Base-by-base conservation (phyloP, 495 filamentous ascomycete species). In the Neurospora sp. region DNA sequence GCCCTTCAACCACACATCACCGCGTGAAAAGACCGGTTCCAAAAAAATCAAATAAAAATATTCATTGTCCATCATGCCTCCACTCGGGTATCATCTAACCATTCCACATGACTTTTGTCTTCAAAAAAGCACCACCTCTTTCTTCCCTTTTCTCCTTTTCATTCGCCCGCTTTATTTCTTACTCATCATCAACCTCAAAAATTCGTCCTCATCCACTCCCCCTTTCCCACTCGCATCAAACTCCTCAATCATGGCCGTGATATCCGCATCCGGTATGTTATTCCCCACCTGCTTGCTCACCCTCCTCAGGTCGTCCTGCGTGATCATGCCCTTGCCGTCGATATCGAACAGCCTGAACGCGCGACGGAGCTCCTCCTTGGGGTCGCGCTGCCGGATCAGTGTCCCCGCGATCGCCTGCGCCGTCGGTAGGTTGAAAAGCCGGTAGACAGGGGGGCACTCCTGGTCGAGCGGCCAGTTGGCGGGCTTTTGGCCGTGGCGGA, bases 231-330 rank as follows among this genome's bases (percentile, higher is more conserved):
- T 92, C 73, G 97, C 84, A 85, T 99, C 96, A 87, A 99, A 99
- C 84, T 99, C 96, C 82, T 97, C 94, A 84, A 99, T 93, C 96
- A 99, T 99, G 78, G 95, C 93, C 74, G 87, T 85, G 59, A 99
- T 83, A 82, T 99, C 95, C 76, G 96, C 93, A 78, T 99, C 94
- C 78, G 96, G 93, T 45, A 99, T 84, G 59, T 89, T 91, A 82
- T 99, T 95, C 1, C 94, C 94, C 31, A 99, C 82, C 83, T 98
- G 96, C 76, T 94, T 87, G 75, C 96, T 94, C 69, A 99, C 95
- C 39, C 92, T 84, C 73, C 93, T 83, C 77, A 99, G 79, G 85
- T 99, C 96, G 71, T 93, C 90, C 28, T 97, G 84, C 69, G 89
- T 91, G 73, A 99, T 97, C 75, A 90, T 89, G 3, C 94, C 94